Evolutionary conservation across 73 alveolate species (phyloP).

Genomic region (Tetrahymena borealis): DNA sequence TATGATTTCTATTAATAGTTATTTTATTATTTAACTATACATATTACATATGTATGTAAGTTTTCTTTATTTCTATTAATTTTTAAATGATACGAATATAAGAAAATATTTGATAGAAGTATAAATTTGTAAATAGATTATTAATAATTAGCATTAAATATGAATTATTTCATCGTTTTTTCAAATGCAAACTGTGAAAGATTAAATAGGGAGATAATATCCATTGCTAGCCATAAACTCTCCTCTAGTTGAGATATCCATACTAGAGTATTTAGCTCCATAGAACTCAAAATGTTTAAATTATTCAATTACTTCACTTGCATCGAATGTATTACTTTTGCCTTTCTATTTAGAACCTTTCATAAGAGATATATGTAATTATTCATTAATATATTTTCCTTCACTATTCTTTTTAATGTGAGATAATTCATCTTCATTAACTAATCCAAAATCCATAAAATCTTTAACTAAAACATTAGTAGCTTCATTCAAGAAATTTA

Average conservation of each 20-base stretch:
- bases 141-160: no score
- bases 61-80: no score
- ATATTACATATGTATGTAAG: no score
- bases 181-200: background rate
- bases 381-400: background rate
- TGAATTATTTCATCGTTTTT: no score
- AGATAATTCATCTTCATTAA: background rate
- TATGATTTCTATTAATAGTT: no score
- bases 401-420: background rate
- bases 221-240: background rate
- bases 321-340: background rate
- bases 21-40: no score
- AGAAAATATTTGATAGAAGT: no score
- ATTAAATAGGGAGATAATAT: background rate
- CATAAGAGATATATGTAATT: background rate
- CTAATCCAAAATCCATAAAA: background rate
- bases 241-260: background rate
- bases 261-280: background rate
- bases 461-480: background rate
- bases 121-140: no score
- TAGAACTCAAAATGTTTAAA: background rate
- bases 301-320: background rate
- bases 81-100: no score
- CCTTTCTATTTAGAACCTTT: background rate
- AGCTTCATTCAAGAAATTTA: background rate